Conservation (phyloP, 129 eudicot genomes). For the Solidago caesia region DNA sequence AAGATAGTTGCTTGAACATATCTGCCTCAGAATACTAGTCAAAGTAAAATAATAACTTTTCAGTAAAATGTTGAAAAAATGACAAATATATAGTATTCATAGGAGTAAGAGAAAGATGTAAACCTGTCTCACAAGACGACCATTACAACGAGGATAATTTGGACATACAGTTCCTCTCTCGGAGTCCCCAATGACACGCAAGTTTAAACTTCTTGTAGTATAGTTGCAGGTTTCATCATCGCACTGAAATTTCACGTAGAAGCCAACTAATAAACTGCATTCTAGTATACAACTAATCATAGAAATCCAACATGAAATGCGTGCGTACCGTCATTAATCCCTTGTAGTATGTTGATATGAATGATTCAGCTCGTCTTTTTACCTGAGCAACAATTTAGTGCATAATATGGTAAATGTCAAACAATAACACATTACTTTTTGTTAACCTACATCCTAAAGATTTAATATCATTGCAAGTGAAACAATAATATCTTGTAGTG, state of each 20-base stretch:
- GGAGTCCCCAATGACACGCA: slow-evolving; percentile 82
- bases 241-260: slow-evolving; percentile 49
- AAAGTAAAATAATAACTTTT: slow-evolving; percentile 4
- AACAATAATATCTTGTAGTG: neutral
- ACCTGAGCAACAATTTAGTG: slow-evolving; percentile 47
- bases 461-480: neutral
- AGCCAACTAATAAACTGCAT: slow-evolving; percentile 1
- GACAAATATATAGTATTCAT: neutral
- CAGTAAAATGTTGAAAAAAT: neutral
- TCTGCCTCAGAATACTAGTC: slow-evolving; percentile 82
- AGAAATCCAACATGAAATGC: slow-evolving; percentile 4
- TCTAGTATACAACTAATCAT: neutral
- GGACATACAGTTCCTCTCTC: slow-evolving; percentile 95
- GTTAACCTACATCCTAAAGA: neutral
- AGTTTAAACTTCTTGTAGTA: slow-evolving; percentile 80
- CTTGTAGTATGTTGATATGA: slow-evolving; percentile 78
- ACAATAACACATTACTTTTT: neutral
- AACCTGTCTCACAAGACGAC: slow-evolving; percentile 84
- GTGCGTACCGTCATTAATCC: slow-evolving; percentile 79
- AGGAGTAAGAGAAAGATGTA: neutral
- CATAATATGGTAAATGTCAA: neutral
- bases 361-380: slow-evolving; percentile 79
- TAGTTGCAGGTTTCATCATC: slow-evolving; percentile 95
- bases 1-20: slow-evolving; percentile 84
- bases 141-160: slow-evolving; percentile 89